Evolutionary conservation across 1,284 basidiomycete species (phyloP), one percentile per base, ranked within the genome.

Genomic region (Apiotrichum brassicae): DNA sequence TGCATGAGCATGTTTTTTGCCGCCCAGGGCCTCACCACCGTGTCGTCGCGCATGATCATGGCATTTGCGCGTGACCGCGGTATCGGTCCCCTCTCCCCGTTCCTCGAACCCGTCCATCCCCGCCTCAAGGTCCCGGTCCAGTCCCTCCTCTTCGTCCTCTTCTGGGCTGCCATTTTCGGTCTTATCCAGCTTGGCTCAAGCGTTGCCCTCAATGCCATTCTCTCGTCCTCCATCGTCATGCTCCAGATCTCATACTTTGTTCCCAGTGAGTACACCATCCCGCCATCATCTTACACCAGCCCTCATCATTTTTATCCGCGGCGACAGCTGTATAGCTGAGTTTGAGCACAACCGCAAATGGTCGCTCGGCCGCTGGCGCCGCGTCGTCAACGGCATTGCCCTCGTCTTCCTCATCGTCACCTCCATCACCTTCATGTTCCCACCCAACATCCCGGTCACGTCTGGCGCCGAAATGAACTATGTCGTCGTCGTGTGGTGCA

Each of bases 41-140:
- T 81, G 3, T 78, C 81, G 11, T 83, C 81, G 1, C 78, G 84
- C 9, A 80, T 83, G 59, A 80, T 81, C 4, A 82, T 82, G 75
- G 78, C 81, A 28, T 85, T 86, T 57, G 82, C 83, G 0, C 76
- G 83, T 1, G 85, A 86, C 70, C 75, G 76, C 50, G 83, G 82
- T 3, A 75, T 85, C 19, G 58, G 53, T 23, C 83, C 79, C 1
- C 77, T 82, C 53, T 77, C 79, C 28, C 45, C 46, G 3, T 66
- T 75, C 49, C 81, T 84, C 62, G 66, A 78, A 1, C 70, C 69
- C 28, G 72, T 83, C 49, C 77, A 79, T 58, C 55, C 56, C 33
- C 25, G 20, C 11, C 67, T 68, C 16, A 77, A 77, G 50, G 76
- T 81, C 5, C 80, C 79, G 0, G 65, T 79, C 25, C 79, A 79